Evolutionary conservation across 2,329 filamentous ascomycete genomes (phyloP).

Genomic region (Penicillium sp.): DNA sequence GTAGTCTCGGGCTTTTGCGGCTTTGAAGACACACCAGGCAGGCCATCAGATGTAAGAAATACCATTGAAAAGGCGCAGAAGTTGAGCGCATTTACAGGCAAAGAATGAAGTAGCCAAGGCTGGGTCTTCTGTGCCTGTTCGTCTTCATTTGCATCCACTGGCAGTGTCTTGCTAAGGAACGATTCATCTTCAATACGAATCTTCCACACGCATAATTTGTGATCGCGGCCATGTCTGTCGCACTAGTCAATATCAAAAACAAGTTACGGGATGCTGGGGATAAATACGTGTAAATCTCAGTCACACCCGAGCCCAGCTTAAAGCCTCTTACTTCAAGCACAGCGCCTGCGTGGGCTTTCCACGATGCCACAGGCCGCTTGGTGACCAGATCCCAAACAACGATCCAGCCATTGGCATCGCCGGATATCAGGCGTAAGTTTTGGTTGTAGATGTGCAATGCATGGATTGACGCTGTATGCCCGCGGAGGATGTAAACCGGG

Average conservation of each 20-base stretch:
- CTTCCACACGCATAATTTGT: constrained; percentile 84
- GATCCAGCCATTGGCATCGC: constrained; percentile 87
- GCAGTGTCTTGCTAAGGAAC: constrained; percentile 65
- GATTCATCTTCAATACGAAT: constrained; percentile 62
- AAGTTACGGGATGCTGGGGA: background rate
- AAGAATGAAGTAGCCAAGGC: constrained; percentile 82
- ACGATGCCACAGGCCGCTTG: constrained; percentile 79
- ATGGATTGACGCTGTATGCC: constrained; percentile 80
- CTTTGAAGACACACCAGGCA: constrained; percentile 7
- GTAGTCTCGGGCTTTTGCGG: constrained; percentile 42
- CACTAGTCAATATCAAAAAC: constrained; percentile 11
- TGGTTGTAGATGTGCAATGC: constrained; percentile 69
- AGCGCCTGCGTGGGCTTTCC: constrained; percentile 78
- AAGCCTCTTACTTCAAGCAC: constrained; percentile 76
- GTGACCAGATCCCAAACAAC: constrained; percentile 82
- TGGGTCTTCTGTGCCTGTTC: constrained; percentile 47
- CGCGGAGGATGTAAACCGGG: constrained; percentile 74
- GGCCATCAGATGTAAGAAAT: constrained; percentile 23
- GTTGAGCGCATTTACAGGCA: constrained; percentile 90
- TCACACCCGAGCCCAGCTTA: constrained; percentile 40
- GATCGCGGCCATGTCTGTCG: constrained; percentile 82
- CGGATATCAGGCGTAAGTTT: constrained; percentile 79
- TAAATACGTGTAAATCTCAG: constrained; percentile 76
- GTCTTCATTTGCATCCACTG: constrained; percentile 62
- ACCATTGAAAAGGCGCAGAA: constrained; percentile 68